These are phyloP conservation scores for Escovopsis sp. DNA, from an alignment of 2,329 filamentous ascomycete genomes.

Conservation along the genomic window DNA sequence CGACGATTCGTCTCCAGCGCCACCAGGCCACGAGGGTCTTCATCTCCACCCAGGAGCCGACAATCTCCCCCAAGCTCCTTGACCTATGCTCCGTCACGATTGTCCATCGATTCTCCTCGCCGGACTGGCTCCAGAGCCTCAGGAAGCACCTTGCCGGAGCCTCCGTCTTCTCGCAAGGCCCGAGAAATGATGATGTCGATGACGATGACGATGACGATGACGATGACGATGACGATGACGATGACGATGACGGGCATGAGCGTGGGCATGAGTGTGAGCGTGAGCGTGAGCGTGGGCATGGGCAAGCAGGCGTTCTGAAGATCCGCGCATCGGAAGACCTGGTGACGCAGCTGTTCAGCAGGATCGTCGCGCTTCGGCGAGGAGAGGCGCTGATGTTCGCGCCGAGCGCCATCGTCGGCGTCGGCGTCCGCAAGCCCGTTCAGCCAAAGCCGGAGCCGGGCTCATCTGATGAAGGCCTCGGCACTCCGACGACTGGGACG, in stretches of 20 bases:
- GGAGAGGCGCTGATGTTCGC: constrained; percentile 34
- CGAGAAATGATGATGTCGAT: not conserved
- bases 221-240: not conserved
- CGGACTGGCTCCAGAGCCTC: constrained; percentile 41
- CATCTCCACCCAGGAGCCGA: constrained; percentile 67
- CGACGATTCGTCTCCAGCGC: constrained; percentile 53
- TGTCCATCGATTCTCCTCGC: constrained; percentile 57
- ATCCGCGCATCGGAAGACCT: not conserved
- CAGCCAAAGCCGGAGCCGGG: not conserved
- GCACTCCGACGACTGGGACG: too few relatives aligned
- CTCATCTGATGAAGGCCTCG: not conserved
- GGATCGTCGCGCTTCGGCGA: constrained; percentile 26
- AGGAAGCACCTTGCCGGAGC: constrained; percentile 29
- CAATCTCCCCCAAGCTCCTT: constrained; percentile 50
- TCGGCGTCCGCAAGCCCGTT: not conserved
- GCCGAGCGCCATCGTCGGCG: constrained; percentile 25
- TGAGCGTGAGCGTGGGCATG: not conserved
- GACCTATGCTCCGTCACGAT: constrained; percentile 59
- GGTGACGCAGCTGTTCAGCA: constrained; percentile 21
- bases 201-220: not conserved
- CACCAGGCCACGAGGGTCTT: constrained; percentile 53
- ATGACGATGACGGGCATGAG: not conserved
- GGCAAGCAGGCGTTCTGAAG: not conserved
- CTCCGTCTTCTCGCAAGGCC: not conserved
- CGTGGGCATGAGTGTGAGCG: not conserved